Conservation (phyloP, 768 basidiomycete species). For the Mycena galericulata region DNA sequence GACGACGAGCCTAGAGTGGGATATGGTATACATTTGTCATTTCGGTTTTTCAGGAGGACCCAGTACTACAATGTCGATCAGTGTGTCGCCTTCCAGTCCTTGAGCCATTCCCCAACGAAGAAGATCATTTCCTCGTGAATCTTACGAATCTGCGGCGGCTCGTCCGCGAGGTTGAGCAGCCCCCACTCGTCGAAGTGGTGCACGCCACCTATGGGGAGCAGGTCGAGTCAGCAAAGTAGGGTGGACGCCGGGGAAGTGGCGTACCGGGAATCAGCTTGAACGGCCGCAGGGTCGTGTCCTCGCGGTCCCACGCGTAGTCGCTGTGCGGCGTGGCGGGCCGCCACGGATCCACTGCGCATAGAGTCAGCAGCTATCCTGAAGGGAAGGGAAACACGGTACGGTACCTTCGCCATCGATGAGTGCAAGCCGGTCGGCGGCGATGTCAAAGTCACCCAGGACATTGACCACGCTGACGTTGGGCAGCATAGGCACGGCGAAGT, state of each 20-base stretch:
- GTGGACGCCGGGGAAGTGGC: slow-evolving; percentile 44
- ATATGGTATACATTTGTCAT: no score
- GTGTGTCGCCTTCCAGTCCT: slow-evolving; percentile 51
- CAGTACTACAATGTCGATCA: no score
- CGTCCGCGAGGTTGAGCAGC: slow-evolving; percentile 64
- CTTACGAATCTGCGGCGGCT: slow-evolving; percentile 82
- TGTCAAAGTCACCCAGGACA: slow-evolving; percentile 83
- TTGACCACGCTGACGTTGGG: slow-evolving; percentile 91
- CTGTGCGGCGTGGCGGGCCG: slow-evolving; percentile 88
- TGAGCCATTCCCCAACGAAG: slow-evolving; percentile 84
- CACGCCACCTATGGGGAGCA: slow-evolving; percentile 59
- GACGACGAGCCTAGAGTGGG: no score
- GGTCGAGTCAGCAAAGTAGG: not conserved
- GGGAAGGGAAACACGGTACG: slow-evolving; percentile 2
- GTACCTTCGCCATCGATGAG: slow-evolving; percentile 89
- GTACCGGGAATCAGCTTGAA: slow-evolving; percentile 89
- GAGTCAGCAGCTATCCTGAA: not conserved
- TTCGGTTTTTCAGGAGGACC: no score
- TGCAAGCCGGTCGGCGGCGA: slow-evolving; percentile 84
- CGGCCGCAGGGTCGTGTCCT: slow-evolving; percentile 79
- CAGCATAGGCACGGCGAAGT: slow-evolving; percentile 74
- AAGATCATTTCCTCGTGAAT: slow-evolving; percentile 85
- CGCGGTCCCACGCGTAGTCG: slow-evolving; percentile 71
- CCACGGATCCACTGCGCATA: slow-evolving; percentile 85
- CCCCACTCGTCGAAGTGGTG: slow-evolving; percentile 89